Base-by-base conservation (phyloP, 2,329 filamentous ascomycete genomes). In the Talaromyces sp. region DNA sequence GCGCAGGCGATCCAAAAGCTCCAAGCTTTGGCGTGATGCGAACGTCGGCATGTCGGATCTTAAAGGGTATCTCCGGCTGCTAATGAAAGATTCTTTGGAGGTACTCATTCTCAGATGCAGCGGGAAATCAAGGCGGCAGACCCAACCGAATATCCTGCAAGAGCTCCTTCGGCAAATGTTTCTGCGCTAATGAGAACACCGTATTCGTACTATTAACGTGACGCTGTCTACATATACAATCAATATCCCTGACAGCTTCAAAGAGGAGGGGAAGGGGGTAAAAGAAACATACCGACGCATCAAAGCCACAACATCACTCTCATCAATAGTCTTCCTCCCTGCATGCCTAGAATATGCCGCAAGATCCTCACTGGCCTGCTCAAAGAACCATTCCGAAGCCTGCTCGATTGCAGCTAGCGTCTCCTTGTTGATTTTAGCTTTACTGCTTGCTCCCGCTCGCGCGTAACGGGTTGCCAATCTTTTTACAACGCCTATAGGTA, bases 331-430 rank as follows among this genome's bases (percentile, higher is more conserved):
- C 77, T 90, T 95, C 37, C 93, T 86, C 37, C 90, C 89, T 5
- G 90, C 92, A 76, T 97, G 93, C 67, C 87, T 84, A 19, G 93
- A 90, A 75, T 93, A 97, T 2, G 88, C 89, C 13, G 86, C 86
- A 63, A 97, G 79, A 73, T 96, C 92, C 67, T 93, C 90, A 57
- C 90, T 88, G 2, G 91, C 81, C 76, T 97, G 93, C 78, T 96
- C 92, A 75, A 97, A 96, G 77, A 93, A 97, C 90, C 92, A 95
- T 67, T 96, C 91, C 2, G 91, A 91, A 0, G 92, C 91, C 74
- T 92, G 89, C 72, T 89, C 88, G 62, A 97, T 87, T 4, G 89
- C 89, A 35, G 86, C 84, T 43, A 96, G 80, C 1, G 90, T 89
- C 61, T 95, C 91, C 54, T 90, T 87, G 65, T 84, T 87, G 56